Conservation (phyloP, 2,329 filamentous ascomycete genomes). For the Aspergillus felis region DNA sequence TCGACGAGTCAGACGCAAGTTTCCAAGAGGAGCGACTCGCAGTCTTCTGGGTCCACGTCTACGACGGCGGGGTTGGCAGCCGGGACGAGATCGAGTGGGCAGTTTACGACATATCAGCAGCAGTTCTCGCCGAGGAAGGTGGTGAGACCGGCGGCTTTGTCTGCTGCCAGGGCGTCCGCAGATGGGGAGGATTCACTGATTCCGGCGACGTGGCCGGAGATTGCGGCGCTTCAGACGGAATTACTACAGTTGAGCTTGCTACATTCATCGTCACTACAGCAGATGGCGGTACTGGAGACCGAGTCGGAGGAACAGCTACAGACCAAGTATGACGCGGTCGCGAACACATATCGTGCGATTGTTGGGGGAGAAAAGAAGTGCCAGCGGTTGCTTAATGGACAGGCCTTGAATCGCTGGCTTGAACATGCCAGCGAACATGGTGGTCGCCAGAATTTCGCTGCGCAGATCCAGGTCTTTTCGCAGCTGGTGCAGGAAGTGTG, state of each 20-base stretch:
- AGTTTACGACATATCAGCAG: conserved; percentile 37
- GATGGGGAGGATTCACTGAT: conserved; percentile 20
- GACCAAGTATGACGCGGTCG: conserved; percentile 33
- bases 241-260: conserved; percentile 42
- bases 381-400: conserved; percentile 32
- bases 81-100: conserved; percentile 22
- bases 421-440: conserved; percentile 27
- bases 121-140: conserved; percentile 37
- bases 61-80: background rate
- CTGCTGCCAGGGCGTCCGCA: conserved; percentile 10
- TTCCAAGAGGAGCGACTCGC: conserved; percentile 15
- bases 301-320: conserved; percentile 27
- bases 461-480: conserved; percentile 38
- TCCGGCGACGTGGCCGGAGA: conserved; percentile 31
- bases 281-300: conserved; percentile 28
- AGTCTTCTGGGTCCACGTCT: conserved; percentile 11
- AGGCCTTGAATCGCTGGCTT: conserved; percentile 33
- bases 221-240: conserved; percentile 39
- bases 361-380: conserved; percentile 28
- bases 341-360: conserved; percentile 30
- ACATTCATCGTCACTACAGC: conserved; percentile 28
- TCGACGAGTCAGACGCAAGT: conserved; percentile 5
- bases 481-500: conserved; percentile 37
- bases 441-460: conserved; percentile 27
- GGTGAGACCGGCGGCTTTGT: conserved; percentile 18